Conservation (phyloP, 805 yeast species). For the Wickerhamiella brachini region DNA sequence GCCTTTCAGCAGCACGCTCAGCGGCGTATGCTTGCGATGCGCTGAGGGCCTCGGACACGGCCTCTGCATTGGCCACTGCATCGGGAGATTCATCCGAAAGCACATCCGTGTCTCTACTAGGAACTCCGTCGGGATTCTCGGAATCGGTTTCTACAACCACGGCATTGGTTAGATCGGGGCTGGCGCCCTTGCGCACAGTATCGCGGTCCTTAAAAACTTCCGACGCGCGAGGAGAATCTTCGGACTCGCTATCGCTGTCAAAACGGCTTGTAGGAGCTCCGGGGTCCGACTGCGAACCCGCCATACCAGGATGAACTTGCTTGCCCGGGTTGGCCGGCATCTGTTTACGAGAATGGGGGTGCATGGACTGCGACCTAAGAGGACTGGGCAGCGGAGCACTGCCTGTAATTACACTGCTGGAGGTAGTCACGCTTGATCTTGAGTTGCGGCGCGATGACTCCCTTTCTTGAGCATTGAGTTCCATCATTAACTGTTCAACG, state of each 20-base stretch:
- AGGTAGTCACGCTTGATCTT: background rate
- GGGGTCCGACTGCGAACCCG: slow-evolving; percentile 1
- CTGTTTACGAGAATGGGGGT: background rate
- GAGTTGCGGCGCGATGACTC: slow-evolving; percentile 26
- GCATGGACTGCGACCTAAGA: slow-evolving; percentile 30
- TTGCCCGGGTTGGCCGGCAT: background rate
- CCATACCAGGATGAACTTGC: background rate
- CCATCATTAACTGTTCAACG: slow-evolving; percentile 63
- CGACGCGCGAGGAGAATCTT: background rate
- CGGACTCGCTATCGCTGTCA: background rate
- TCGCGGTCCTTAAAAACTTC: background rate
- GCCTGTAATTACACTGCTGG: slow-evolving; percentile 50
- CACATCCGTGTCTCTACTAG: background rate
- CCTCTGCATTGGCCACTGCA: background rate
- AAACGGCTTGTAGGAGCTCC: background rate
- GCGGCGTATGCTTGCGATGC: background rate
- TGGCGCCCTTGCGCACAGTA: background rate
- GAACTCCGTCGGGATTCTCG: background rate
- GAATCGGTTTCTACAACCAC: background rate
- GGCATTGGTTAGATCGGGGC: background rate
- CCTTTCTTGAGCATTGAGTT: slow-evolving; percentile 37
- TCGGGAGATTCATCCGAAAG: background rate
- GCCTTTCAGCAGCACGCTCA: background rate
- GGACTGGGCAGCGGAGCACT: slow-evolving; percentile 92
- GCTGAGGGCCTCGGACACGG: background rate